Percentiles rank a stretch among this genome's conserved stretches.
Conservation (phyloP, 1,284 basidiomycete species). For the Lentinula novae-zelandiae region DNA sequence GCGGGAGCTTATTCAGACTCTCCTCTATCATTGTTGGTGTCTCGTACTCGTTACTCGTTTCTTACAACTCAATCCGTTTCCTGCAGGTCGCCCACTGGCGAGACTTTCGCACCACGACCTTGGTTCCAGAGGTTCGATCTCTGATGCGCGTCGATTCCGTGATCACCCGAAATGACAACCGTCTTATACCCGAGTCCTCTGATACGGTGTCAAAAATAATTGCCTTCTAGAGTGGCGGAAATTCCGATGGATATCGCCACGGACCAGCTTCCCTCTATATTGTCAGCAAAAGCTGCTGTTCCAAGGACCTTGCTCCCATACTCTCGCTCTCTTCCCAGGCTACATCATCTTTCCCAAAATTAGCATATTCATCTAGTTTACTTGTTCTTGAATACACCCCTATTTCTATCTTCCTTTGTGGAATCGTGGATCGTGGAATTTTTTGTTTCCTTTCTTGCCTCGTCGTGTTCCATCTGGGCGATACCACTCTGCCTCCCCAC, state of each 20-base stretch:
- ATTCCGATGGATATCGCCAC: background rate
- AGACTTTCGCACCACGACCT: constrained; percentile 4
- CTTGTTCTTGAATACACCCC: constrained; percentile 6
- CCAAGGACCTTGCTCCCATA: constrained; percentile 8
- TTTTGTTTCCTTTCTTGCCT: background rate
- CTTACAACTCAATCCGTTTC: background rate
- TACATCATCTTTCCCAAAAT: constrained; percentile 2
- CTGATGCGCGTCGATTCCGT: constrained; percentile 7
- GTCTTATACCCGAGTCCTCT: constrained; percentile 1
- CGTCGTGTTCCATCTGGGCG: background rate
- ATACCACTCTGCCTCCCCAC: constrained; percentile 3
- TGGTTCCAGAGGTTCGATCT: constrained; percentile 11
- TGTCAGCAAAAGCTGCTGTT: background rate
- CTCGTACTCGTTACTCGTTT: background rate
- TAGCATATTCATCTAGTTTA: constrained; percentile 6
- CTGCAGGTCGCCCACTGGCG: constrained; percentile 2
- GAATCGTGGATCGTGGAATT: constrained; percentile 4
- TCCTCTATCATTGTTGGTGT: constrained; percentile 1
- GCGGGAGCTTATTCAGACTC: constrained; percentile 4
- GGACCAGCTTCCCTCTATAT: background rate
- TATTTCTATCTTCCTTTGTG: background rate
- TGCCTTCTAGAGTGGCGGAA: background rate
- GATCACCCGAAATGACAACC: constrained; percentile 1
- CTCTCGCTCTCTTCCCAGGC: constrained; percentile 8
- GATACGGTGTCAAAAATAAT: background rate